These are phyloP conservation scores for Phyllosticta citrichinensis DNA, from an alignment of 2,329 filamentous ascomycete species.

Conservation along the genomic window DNA sequence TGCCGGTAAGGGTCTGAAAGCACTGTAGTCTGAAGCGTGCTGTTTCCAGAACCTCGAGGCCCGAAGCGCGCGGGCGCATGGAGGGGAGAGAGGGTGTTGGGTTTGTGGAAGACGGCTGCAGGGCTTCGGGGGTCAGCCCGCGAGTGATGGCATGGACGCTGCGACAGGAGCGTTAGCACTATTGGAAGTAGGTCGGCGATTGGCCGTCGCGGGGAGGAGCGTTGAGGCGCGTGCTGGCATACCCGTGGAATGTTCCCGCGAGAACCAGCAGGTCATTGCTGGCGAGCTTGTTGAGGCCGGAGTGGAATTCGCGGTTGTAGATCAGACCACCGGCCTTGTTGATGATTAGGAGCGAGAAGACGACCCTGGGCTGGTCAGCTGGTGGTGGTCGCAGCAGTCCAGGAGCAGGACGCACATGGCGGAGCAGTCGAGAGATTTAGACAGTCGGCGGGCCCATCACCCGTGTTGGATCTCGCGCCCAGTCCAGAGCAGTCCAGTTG, in stretches of 20 bases:
- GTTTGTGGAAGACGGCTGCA: slow-evolving; percentile 8
- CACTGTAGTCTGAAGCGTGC: slow-evolving; percentile 93
- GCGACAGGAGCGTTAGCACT: slow-evolving; percentile 6
- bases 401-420: slow-evolving; percentile 7
- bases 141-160: slow-evolving; percentile 57
- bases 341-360: slow-evolving; percentile 93
- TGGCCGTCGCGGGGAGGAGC: neutral
- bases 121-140: slow-evolving; percentile 36
- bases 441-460: slow-evolving; percentile 2
- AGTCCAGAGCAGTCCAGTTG: neutral
- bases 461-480: neutral
- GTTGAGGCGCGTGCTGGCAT: slow-evolving; percentile 19
- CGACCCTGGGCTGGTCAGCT: slow-evolving; percentile 53
- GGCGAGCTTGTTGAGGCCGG: slow-evolving; percentile 75
- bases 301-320: slow-evolving; percentile 89
- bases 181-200: neutral
- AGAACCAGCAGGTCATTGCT: slow-evolving; percentile 96
- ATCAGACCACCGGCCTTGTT: slow-evolving; percentile 96
- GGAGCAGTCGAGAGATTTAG: neutral
- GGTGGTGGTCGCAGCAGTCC: neutral
- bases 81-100: slow-evolving; percentile 12
- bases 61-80: slow-evolving; percentile 45
- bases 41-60: slow-evolving; percentile 86
- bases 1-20: slow-evolving; percentile 88
- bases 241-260: slow-evolving; percentile 95